Evolutionary conservation across 768 basidiomycete genomes (phyloP).

Genomic region (Postia placenta): DNA sequence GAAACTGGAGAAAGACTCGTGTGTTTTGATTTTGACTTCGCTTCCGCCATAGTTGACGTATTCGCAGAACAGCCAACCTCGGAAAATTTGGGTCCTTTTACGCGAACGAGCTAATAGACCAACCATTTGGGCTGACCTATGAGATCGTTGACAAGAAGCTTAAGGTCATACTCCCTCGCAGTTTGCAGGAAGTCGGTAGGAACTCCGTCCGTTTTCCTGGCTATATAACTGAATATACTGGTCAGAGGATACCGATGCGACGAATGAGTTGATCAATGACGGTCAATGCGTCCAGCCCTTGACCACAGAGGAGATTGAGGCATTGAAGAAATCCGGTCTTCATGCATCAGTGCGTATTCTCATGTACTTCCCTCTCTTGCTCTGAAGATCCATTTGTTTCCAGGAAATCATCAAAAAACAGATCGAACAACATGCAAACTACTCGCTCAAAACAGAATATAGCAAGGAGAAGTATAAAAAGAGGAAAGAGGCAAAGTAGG

Average conservation of each 20-base stretch:
- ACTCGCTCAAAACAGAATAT: constrained; percentile 92
- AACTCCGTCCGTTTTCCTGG: constrained; percentile 3
- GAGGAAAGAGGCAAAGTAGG: constrained; percentile 93
- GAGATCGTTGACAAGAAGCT: constrained; percentile 76
- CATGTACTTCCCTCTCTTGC: background rate
- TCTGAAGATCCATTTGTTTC: constrained; percentile 6
- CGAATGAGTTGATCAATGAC: constrained; percentile 93
- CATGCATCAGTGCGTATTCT: constrained; percentile 55
- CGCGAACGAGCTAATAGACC: constrained; percentile 69
- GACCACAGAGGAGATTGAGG: constrained; percentile 77
- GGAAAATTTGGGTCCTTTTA: constrained; percentile 86
- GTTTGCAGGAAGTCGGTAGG: constrained; percentile 78
- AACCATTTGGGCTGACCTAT: constrained; percentile 85
- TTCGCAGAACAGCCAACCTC: constrained; percentile 56
- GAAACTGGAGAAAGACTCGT: constrained; percentile 71
- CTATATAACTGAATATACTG: constrained; percentile 7
- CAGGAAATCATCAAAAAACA: constrained; percentile 95
- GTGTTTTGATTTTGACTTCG: constrained; percentile 23
- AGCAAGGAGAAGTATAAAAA: constrained; percentile 98
- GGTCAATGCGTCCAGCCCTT: constrained; percentile 79
- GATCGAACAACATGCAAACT: constrained; percentile 89
- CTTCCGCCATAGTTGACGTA: background rate
- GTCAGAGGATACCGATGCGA: constrained; percentile 93
- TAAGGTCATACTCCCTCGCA: constrained; percentile 51
- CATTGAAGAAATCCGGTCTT: constrained; percentile 74